phyloP scores from a whole-genome alignment of 169 alveolate species.

The Eimeria acervulina region DNA sequence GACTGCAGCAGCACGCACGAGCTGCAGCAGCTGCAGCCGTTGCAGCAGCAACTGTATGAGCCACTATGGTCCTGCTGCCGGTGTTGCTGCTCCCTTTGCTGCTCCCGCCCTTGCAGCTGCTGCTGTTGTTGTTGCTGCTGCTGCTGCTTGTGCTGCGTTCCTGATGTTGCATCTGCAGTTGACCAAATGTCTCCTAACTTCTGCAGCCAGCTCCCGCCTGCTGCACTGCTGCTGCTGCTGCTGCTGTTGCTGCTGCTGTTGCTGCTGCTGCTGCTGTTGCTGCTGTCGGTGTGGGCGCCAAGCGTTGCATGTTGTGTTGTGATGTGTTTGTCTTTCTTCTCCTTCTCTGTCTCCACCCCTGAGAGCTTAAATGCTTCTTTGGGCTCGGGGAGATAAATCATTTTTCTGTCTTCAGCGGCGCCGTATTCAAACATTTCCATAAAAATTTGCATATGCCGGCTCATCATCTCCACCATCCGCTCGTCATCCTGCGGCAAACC shows the following conservation, averaged over 20 bases:
- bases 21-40: neutral
- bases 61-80: neutral
- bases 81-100: neutral
- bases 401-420: conserved; percentile 40
- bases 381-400: conserved; percentile 45
- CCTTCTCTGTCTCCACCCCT: neutral
- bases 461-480: conserved; percentile 66
- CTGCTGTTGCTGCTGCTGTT: conserved; percentile 34
- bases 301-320: neutral
- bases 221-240: conserved; percentile 22
- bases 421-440: conserved; percentile 80
- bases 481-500: conserved; percentile 68
- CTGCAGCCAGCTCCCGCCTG: neutral
- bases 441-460: conserved; percentile 67
- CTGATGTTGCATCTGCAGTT: neutral
- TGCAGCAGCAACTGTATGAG: neutral
- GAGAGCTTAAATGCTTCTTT: neutral
- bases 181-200: neutral
- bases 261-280: conserved; percentile 29
- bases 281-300: neutral
- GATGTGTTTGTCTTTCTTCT: neutral
- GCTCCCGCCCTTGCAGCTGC: too few species aligned
- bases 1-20: conserved; percentile 33
- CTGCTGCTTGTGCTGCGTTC: neutral
- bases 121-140: conserved; percentile 19